Evolutionary conservation across 2,329 filamentous ascomycete species (phyloP), one percentile per base, ranked within the genome.

Genomic region (Diaporthe aspalathi): DNA sequence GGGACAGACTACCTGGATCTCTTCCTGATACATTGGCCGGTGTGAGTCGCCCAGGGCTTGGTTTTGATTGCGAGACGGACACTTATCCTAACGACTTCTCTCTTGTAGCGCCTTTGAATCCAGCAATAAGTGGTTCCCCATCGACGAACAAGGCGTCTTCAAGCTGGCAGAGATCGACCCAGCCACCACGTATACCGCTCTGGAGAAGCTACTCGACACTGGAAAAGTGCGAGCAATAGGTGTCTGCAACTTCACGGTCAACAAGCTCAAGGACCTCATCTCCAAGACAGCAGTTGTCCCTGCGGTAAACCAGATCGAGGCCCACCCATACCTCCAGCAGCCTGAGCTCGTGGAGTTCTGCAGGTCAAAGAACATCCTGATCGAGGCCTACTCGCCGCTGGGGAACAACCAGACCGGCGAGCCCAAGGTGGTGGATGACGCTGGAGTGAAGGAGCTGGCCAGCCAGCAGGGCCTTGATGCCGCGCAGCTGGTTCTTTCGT

Each of bases 231-330:
- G 77, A 63, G 83, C 84, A 49, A 87, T 88, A 69, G 86, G 86
- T 62, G 84, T 88, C 45, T 86, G 83, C 76, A 88, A 88, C 80
- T 87, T 84, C 78, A 85, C 82, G 27, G 78, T 81, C 57, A 72
- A 77, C 9, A 79, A 79, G 22, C 78, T 87, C 24, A 79, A 84
- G 75, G 75, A 81, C n/a, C 78, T 87, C 52, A 77, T 86, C 24
- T 70, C 77, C 63, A 86, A 87, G 75, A 86, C 87, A n/a, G 85
- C 81, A 49, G 83, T 90, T 14, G 81, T 83, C 1, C 91, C 91
- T 1, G 88, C 88, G 2, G 86, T 87, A 75, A 92, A 93, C 80
- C 91, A 93, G 81, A 89, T 93, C 74, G 91, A 93, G 78, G 89
- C 89, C 66, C 90, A 93, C 78, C 90, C 91, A 2, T 91, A 91